Base-by-base conservation (phyloP, 2,329 filamentous ascomycete species). In the Apiospora saccharicola region DNA sequence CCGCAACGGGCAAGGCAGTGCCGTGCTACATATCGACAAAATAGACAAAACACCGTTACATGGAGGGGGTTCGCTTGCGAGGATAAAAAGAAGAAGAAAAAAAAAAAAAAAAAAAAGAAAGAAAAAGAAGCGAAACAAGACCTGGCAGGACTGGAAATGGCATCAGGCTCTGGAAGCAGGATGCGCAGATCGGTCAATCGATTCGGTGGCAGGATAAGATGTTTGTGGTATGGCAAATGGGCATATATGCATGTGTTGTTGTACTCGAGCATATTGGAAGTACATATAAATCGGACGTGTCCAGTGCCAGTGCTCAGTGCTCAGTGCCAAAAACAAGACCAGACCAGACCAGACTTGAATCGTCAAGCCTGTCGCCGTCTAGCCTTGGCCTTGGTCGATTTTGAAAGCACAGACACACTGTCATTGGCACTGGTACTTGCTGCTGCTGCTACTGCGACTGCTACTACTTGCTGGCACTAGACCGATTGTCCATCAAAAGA, bases 21-120 rank as follows among this genome's bases (percentile, higher is more conserved):
- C 49, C 10, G 46, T n/a, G 22, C 46, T 12, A n/a, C n/a, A n/a
- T n/a, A 49, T 49, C 46, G 46, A 49, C 46, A 22, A 49, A 49
- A 49, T 7, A 7, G 46, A 57, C 53, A 30, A 61, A 61, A 61
- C 30, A 61, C 53, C 53, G 53, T 61, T 61, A 30, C 53, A 61
- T 34, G 16, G 19, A 37, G 26, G 53, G 26, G 16, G 7, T 0
- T 3, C 7, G 16, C 26, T 30, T 30, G 26, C 26, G 26, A 30
- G 26, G 26, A 4, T 30, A 30, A 30, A 30, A n/a, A n/a, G n/a
- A n/a, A n/a, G n/a, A n/a, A n/a, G 30, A 7, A 14, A 26, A 57
- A 57, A 34, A 57, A 57, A 14, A 19, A 61, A 37, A 61, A 12
- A 22, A 37, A 61, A 61, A 16, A 1, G 7, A 34, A 41, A 10